These are phyloP conservation scores for Thuidium tamariscinum DNA, from an alignment of 225 moss, liverwort and hornwort species.

Conservation along the genomic window DNA sequence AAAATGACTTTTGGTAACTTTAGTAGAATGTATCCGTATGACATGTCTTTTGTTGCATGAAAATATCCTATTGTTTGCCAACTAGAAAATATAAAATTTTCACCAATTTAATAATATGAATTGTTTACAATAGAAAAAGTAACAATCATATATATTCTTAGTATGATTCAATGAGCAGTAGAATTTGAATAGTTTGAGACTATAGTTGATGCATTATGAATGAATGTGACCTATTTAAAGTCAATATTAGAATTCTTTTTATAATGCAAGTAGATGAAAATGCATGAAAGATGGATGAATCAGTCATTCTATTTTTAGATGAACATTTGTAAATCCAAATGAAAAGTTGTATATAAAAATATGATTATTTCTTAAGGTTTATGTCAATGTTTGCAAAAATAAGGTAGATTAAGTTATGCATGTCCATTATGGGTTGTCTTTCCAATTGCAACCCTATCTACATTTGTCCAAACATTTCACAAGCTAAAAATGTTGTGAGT, in stretches of 20 bases:
- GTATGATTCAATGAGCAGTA: fast-evolving
- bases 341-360: background rate
- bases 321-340: background rate
- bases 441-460: background rate
- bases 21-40: too few species aligned
- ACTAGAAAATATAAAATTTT: too few species aligned
- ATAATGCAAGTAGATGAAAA: background rate
- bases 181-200: background rate
- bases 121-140: background rate
- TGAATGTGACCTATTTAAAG: background rate
- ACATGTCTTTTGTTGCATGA: too few species aligned
- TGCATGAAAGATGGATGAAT: background rate
- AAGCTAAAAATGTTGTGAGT: background rate
- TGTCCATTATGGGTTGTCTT: background rate
- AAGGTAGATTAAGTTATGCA: background rate
- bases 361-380: fast-evolving
- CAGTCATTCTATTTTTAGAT: background rate
- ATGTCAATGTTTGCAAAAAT: too few species aligned
- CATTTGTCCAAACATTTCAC: background rate
- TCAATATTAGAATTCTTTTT: background rate
- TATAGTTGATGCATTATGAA: background rate
- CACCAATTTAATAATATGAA: too few species aligned
- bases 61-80: background rate
- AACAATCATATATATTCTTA: fast-evolving
- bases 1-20: too few species aligned